Evolutionary conservation across 208 protist genomes (phyloP), one percentile per base, ranked within the genome.

Genomic region (Ichthyophonus hoferi): DNA sequence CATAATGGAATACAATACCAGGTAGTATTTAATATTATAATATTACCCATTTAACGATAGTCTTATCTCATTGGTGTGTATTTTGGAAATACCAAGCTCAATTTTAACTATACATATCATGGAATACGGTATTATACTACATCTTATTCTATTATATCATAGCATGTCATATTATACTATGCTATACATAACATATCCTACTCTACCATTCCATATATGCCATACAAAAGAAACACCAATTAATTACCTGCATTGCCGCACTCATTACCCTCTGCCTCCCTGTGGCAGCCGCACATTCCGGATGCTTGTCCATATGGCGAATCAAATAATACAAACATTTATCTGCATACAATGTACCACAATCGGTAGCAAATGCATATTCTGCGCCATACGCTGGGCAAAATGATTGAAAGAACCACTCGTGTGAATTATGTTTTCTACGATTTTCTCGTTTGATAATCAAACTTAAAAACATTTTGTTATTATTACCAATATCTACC

Each of bases 371-470:
- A 24, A 67, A 67, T 67, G 50, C 50, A 83, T 87, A 90, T 24
- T 88, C 50, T 2, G 83, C 42, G 1, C 34, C 34, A 33, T 87
- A 88, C 2, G 77, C 12, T 1, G 37, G 67, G 2, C 40, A 67
- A 83, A 88, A 90, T 1, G 88, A 38, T n/a, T 79, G 2, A 41
- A 91, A 88, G 40, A 91, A 91, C 89, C 89, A 91, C 24, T 89
- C 37, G 42, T 87, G 89, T 14, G 76, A 81, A 40, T 91, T 91
- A 39, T 79, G 83, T 88, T 91, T 91, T 24, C 40, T 1, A 17
- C 79, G 81, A 79, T 91, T 91, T 17, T 86, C 38, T 42, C 33
- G 24, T 41, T 91, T 91, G 1, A 91, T 40, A 42, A 91, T 84
- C 3, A 82, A 42, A 17, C 79, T 86, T n/a, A 90, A 0, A 34